Evolutionary conservation across 345 rosid species (phyloP), one percentile per base, ranked within the genome.

Genomic region (Salix caprea): DNA sequence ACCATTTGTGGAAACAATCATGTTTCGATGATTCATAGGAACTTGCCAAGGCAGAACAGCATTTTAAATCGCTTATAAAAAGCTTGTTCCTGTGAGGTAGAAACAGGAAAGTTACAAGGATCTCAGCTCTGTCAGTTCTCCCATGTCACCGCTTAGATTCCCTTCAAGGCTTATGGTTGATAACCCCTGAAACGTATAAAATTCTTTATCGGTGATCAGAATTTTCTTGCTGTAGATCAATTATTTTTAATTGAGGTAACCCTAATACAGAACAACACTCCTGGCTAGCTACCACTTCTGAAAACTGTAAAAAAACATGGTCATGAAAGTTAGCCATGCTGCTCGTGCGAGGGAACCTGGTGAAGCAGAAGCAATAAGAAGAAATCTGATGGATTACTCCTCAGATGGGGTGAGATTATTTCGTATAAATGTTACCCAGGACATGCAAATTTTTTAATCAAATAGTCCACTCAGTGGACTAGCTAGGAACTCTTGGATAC

Each of bases 131-230:
- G 89, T 71, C 39, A 96, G 85, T 61, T 84, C 96, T 60, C 98
- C 99, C 76, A 93, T 91, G 84, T 93, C 97, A 26, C 96, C 96
- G 75, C 87, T 90, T 71, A 93, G 87, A 81, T 86, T 84, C 79
- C 98, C 98, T 77, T 80, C 81, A 36, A 96, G 89, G 69, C 90
- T 89, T 93, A 91, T 87, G 66, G 96, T 87, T 69, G 96, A 91
- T 54, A 96, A 76, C 32, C 96, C 88, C 98, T 96, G 84, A 70
- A 79, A 71, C 8, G 39, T 19, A 7, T 7, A 54, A 19, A 52
- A 19, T 54, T 50, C 23, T 54, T 54, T 19, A 54, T 10, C 1
- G 60, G 7, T 7, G 60, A 54, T 54, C 60, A 54, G 60, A 54
- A 54, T 54, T 24, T 7, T 54, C 60, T 19, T 19, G 60, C 60